Evolutionary conservation across 2,329 filamentous ascomycete species (phyloP).

Genomic region (Sporothrix schenckii): DNA sequence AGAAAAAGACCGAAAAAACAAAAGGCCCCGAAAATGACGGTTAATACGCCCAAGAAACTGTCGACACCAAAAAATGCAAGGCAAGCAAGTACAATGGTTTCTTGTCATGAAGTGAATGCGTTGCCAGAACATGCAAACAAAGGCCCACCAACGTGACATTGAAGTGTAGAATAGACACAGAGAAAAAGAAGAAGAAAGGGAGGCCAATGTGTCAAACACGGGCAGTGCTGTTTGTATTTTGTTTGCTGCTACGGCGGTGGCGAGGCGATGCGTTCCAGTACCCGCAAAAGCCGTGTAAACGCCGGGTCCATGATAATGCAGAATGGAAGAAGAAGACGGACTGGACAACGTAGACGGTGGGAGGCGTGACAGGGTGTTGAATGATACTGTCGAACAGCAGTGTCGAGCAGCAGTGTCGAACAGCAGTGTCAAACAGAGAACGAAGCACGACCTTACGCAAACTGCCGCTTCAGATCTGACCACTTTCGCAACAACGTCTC

Average conservation of each 20-base stretch:
- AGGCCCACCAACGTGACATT: neutral
- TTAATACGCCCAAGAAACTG: neutral
- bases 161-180: constrained; percentile 13
- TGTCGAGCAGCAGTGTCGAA: neutral
- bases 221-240: constrained; percentile 22
- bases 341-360: neutral
- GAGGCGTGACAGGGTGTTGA: neutral
- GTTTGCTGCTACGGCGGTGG: constrained; percentile 3
- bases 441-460: constrained; percentile 44
- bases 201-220: constrained; percentile 30
- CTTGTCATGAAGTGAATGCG: neutral
- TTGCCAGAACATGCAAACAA: neutral
- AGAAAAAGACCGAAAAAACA: neutral
- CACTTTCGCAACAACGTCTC: constrained; percentile 76
- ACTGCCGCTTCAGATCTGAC: constrained; percentile 69
- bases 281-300: constrained; percentile 20
- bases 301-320: constrained; percentile 27
- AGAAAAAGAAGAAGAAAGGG: neutral
- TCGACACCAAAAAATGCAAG: neutral
- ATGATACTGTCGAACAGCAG: no score
- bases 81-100: neutral
- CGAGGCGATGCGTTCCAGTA: neutral
- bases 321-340: neutral
- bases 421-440: neutral
- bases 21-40: neutral